Base-by-base conservation (phyloP, 345 rosid genomes). In the Jatropha curcas region DNA sequence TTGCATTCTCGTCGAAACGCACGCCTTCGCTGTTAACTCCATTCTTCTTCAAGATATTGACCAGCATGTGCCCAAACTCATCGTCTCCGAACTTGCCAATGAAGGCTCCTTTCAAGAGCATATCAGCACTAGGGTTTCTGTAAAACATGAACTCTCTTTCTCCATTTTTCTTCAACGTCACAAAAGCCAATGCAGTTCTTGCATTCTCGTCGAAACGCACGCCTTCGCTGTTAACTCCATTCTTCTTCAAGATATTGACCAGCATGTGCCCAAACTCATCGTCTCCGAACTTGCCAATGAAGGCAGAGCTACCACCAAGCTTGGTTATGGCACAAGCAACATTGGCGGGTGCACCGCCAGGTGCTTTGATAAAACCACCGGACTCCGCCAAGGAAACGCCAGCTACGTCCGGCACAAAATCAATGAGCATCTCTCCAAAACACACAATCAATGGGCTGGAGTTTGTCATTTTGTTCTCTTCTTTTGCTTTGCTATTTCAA, bases 351-450 rank as follows among this genome's bases (percentile, higher is more conserved):
- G 96, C 93, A 24, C 93, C 96, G 1, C 96, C 96, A 11, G 93
- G 90, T 7, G 96, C 93, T 77, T 88, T 90, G 67, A 88, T 52
- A 74, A 90, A 90, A 51, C 74, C 96, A 1, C 72, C 53, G 16
- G 93, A 88, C 27, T 90, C 90, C 7, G 93, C 96, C 77, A 88
- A 75, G 57, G 96, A 87, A 55, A 87, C 88, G 1, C 91, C 96
- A 10, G 90, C 73, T 19, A 81, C 81, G 76, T 87, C 89, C 3
- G 96, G 96, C 5, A 88, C 96, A 68, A 90, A 90, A 77, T 87
- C 96, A 14, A 90, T 90, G 0, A 90, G 87, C 96, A 90, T 90
- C 74, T 87, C 96, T 2, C 96, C 92, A n/a, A 90, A 90, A 20
- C 82, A 63, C 14, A 86, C 89, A 16, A 90, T 68, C 73, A 83